These are phyloP conservation scores for Medicago lupulina DNA, from an alignment of 306 rosid species.

Conservation along the genomic window DNA sequence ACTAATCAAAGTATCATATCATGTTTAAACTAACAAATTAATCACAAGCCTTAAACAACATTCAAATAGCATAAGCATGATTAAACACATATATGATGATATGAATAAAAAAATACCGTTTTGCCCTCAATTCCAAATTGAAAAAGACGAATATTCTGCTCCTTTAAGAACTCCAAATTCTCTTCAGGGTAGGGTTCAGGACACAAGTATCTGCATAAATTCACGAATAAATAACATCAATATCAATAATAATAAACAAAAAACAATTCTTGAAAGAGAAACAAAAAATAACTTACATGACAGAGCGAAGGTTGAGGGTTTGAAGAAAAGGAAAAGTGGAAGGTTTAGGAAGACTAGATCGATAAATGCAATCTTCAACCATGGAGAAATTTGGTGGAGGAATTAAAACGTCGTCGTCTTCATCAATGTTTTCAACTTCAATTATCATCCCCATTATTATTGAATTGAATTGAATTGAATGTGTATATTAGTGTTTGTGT, in stretches of 20 bases:
- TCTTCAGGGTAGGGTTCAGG: slow-evolving; percentile 88
- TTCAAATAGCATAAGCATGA: not conserved
- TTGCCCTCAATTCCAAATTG: slow-evolving; percentile 96
- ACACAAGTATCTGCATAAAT: slow-evolving; percentile 81
- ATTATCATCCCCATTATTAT: slow-evolving; percentile 49
- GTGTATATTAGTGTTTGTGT: not conserved
- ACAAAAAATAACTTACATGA: slow-evolving; percentile 61
- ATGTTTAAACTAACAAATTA: too few species aligned
- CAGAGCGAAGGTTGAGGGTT: slow-evolving; percentile 74
- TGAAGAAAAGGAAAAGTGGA: slow-evolving; percentile 70
- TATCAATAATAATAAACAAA: not conserved
- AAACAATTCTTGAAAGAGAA: not conserved
- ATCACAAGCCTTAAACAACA: not conserved
- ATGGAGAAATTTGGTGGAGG: slow-evolving; percentile 87
- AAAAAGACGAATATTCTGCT: slow-evolving; percentile 68
- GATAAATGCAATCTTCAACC: slow-evolving; percentile 91
- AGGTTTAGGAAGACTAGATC: slow-evolving; percentile 80
- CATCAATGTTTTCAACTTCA: slow-evolving; percentile 43
- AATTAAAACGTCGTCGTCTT: slow-evolving; percentile 51
- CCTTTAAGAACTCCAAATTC: slow-evolving; percentile 75
- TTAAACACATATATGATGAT: not conserved
- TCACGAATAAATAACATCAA: slow-evolving; percentile 19
- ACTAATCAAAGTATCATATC: too few species aligned
- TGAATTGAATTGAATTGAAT: not conserved
- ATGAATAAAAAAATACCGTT: slow-evolving; percentile 57